Percentiles rank a stretch among this genome's conserved stretches.
phyloP scores from a whole-genome alignment of 768 basidiomycete species.

The Pseudohyphozyma bogoriensis region DNA sequence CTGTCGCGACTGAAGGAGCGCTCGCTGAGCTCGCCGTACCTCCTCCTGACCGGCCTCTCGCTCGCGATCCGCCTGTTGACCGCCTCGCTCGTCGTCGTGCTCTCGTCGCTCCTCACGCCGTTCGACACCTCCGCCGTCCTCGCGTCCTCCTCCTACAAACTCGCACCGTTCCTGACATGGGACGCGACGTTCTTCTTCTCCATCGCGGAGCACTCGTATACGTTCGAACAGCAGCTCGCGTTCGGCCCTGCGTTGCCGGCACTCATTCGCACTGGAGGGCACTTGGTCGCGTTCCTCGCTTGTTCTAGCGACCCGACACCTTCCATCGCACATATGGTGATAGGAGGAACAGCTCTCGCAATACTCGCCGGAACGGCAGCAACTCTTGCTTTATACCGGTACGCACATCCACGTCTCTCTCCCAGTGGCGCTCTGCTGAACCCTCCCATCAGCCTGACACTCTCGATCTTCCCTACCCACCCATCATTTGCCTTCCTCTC shows the following conservation, averaged over 20 bases:
- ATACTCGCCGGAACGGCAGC: constrained; percentile 31
- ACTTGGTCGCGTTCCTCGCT: no score
- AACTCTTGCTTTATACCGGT: constrained; percentile 36
- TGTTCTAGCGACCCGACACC: no score
- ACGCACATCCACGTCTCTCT: constrained; percentile 37
- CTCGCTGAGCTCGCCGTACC: no score
- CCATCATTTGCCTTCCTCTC: constrained; percentile 54
- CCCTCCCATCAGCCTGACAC: constrained; percentile 45
- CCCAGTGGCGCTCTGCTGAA: not conserved
- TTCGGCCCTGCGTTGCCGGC: constrained; percentile 64
- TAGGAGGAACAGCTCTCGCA: constrained; percentile 21
- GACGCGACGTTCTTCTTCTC: constrained; percentile 71
- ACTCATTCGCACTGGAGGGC: constrained; percentile 41
- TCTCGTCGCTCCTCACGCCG: constrained; percentile 1
- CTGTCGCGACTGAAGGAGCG: no score
- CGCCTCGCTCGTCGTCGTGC: not conserved
- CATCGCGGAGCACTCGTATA: constrained; percentile 52
- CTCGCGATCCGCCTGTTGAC: not conserved
- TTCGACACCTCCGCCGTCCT: constrained; percentile 11
- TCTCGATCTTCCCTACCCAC: constrained; percentile 38
- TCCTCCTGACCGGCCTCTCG: no score
- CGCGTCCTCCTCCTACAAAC: not conserved
- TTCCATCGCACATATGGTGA: constrained; percentile 1
- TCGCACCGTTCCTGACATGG: constrained; percentile 56
- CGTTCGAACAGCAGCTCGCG: constrained; percentile 74